Evolutionary conservation across 495 filamentous ascomycete species (phyloP).

Genomic region (Penicillium cosmopolitanum): DNA sequence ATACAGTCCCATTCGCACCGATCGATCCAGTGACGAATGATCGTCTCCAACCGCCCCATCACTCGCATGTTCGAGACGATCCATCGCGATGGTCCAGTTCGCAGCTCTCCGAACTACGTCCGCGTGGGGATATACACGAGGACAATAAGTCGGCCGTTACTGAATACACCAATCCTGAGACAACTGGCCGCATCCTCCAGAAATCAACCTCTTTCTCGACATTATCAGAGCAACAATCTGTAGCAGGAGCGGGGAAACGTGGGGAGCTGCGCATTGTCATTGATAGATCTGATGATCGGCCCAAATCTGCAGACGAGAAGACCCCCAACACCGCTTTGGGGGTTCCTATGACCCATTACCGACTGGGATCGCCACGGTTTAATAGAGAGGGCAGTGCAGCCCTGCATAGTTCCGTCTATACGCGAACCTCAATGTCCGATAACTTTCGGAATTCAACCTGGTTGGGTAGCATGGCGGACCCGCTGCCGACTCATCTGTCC

Average conservation of each 20-base stretch:
- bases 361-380: slow-evolving; percentile 81
- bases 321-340: slow-evolving; percentile 63
- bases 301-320: slow-evolving; percentile 68
- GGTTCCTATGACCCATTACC: slow-evolving; percentile 84
- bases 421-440: slow-evolving; percentile 55
- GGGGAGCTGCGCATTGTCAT: slow-evolving; percentile 85
- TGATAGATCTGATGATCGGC: slow-evolving; percentile 69
- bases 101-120: slow-evolving; percentile 51
- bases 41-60: slow-evolving; percentile 30
- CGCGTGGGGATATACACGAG: slow-evolving; percentile 32
- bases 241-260: slow-evolving; percentile 32
- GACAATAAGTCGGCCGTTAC: slow-evolving; percentile 36
- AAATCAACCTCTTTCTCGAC: slow-evolving; percentile 69
- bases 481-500: slow-evolving; percentile 22
- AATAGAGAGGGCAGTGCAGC: slow-evolving; percentile 76
- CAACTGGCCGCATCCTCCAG: slow-evolving; percentile 37
- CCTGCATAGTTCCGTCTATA: slow-evolving; percentile 74
- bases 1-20: slow-evolving; percentile 33
- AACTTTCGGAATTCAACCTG: slow-evolving; percentile 55
- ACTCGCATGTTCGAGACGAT: slow-evolving; percentile 29
- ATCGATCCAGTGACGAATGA: slow-evolving; percentile 42
- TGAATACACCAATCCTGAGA: slow-evolving; percentile 31
- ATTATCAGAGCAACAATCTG: slow-evolving; percentile 54
- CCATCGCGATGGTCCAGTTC: slow-evolving; percentile 50
- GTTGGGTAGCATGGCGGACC: slow-evolving; percentile 31